phyloP scores from a whole-genome alignment of 441 rosid species.

The Brassica balearica region DNA sequence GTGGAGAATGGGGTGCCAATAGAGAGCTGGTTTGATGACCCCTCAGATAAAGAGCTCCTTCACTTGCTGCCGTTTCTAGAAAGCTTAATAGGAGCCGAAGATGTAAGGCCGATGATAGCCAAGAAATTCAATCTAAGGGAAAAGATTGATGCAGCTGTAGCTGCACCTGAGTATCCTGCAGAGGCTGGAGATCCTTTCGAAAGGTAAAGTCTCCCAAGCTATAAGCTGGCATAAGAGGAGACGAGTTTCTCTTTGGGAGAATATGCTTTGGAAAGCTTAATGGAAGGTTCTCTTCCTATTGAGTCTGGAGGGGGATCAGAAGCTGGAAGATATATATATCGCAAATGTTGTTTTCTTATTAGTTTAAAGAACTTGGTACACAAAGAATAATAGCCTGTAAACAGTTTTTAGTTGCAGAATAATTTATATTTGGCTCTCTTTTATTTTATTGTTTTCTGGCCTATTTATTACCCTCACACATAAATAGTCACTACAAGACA shows the following conservation, averaged over 20 bases:
- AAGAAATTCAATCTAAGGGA: conserved; percentile 78
- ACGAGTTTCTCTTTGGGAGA: conserved; percentile 13
- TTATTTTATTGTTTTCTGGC: not conserved
- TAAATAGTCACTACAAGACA: not conserved
- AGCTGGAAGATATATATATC: conserved; percentile 25
- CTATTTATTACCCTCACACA: conserved; percentile 14
- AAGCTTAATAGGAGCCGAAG: conserved; percentile 84
- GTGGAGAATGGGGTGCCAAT: conserved; percentile 81
- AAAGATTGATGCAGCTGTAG: conserved; percentile 75
- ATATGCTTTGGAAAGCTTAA: conserved; percentile 24
- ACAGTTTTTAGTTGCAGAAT: conserved; percentile 35
- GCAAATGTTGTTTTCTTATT: conserved; percentile 40
- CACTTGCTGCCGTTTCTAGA: conserved; percentile 87
- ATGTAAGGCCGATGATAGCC: conserved; percentile 82
- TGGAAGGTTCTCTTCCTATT: conserved; percentile 21
- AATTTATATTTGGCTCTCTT: conserved; percentile 10
- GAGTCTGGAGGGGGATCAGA: conserved; percentile 3
- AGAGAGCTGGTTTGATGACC: conserved; percentile 97
- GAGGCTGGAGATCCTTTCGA: conserved; percentile 62
- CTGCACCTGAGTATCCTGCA: conserved; percentile 52
- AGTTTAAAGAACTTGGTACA: conserved; percentile 41
- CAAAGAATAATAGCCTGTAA: conserved; percentile 32
- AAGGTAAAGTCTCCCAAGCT: not conserved
- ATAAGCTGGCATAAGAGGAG: conserved; percentile 1
- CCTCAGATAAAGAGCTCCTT: conserved; percentile 82